Base-by-base conservation (phyloP, 2,329 filamentous ascomycete genomes). In the Pezicula rhizophila region DNA sequence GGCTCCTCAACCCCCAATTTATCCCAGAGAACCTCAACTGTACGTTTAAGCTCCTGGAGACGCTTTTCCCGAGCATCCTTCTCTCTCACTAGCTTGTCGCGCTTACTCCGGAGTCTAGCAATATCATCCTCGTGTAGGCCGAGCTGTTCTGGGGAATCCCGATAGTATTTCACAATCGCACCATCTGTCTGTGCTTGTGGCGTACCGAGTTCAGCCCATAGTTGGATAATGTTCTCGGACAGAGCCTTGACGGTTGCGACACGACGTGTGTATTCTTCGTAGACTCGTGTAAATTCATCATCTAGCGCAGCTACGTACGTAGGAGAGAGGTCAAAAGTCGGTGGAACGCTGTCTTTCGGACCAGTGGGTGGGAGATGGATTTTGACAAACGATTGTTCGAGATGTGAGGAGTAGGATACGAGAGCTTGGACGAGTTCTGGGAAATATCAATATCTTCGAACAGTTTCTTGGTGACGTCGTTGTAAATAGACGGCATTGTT, bases 161-260 rank as follows among this genome's bases (percentile, higher is more conserved):
- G 85, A 65, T 95, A 92, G 67, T 87, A 83, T 66, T 96, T 87
- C 52, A 99, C 85, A 54, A 99, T 95, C 17, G 80, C 76, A 49
- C 77, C 79, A 63, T 99, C 93, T 14, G 92, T 95, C 66, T 97
- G 92, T 25, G 87, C 89, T 65, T 96, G 91, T 0, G 93, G 91
- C 1, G 88, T 95, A 39, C 93, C 93, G 8, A 99, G 80, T 67
- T 99, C 93, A 0, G 89, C 92, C 91, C 93, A 99, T 0, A 99
- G 78, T 59, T 89, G 87, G 60, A 99, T 93, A 51, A 96, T 92
- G 53, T 93, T 83, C 60, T 96, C 87, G 37, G 82, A 84, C 3
- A 89, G 69, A 17, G 82, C 70, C 66, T 89, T 82, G 12, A 97
- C 90, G 0, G 80, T 81, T 26, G 79, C 78, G 40, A 96, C 76